Evolutionary conservation across 371 early-diverging fungal genomes (phyloP), one percentile per base, ranked within the genome.

Genomic region (Mucor lusitanicus): DNA sequence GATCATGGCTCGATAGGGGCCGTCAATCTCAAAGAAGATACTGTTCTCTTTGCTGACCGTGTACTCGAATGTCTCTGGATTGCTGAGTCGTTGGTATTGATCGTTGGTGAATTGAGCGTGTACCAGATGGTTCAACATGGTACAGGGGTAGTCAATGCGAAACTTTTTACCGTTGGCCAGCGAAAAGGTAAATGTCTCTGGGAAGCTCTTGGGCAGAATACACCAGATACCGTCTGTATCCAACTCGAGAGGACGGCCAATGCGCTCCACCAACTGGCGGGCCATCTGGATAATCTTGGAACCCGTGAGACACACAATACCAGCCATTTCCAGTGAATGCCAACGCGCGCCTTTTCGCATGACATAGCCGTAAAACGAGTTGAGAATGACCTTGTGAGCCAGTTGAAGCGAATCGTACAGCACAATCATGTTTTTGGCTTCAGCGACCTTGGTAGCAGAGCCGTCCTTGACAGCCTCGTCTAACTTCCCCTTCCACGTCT

Each of bases 191-290:
- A 94, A 95, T 68, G 94, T 94, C 68, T 96, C 95, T 0, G 99
- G 99, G 68, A 99, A 99, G 0, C 87, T 85, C 19, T 87, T 78
- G 0, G 99, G 99, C 37, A 99, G 80, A 32, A 98, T 93, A 79
- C 98, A 98, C 99, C 99, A 99, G 71, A 99, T 99, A 64, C 99
- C 99, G 75, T 99, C 99, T 8, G 99, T 99, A 79, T 99, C 99
- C 60, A 99, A 77, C 83, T 99, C 99, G 7, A 99, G 85, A 3
- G 99, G 97, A 17, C 97, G 88, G 8, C 99, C 99, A 56, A 99
- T 83, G 48, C 93, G 90, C 69, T 99, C 99, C 1, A 99, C 93
- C 8, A 97, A 83, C 55, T 91, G 80, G 32, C 97, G 90, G 9
- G 99, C 99, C 87, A 95, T 89, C 77, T 97, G 99, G 71, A 99